Evolutionary conservation across 2,329 filamentous ascomycete genomes (phyloP), one percentile per base, ranked within the genome.

Genomic region (Pezicula neosporulosa): DNA sequence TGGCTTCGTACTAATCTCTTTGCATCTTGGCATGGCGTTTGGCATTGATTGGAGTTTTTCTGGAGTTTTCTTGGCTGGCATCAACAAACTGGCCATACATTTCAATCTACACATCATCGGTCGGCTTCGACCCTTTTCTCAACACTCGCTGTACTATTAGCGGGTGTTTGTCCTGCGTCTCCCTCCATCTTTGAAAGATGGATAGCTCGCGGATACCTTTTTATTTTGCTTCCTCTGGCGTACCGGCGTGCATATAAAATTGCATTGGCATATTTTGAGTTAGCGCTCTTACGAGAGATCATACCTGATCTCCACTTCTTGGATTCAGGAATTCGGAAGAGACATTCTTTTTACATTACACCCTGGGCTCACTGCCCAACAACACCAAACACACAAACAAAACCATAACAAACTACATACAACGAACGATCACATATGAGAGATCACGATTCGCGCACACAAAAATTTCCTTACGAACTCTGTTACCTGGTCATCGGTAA

Each of bases 1-100:
- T 86, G 78, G 82, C 78, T 47, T 86, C 83, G 10, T 86, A 83
- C 66, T 86, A 70, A 77, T 62, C 55, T 53, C 55, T 57, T 27
- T 36, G 54, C 55, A 58, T 62, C 42, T 44, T 50, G 42, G 45
- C 39, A 39, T 49, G 58, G 58, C 48, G 56, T 60, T 60, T 57
- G 53, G 56, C 51, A 61, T 60, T 54, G 53, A 50, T 52, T 54
- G 61, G 61, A 49, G 61, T 61, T 60, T 39, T 44, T 44, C 42
- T 50, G 50, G 47, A 44, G 48, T 48, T 49, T 49, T 52, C 46
- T 48, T 53, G 50, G 36, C 24, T 37, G 16, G 45, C 18, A n/a
- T 19, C 16, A 47, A 24, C 16, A 47, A 24, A 19, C 37, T 13
- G 37, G n/a, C 7, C 15, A 9, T 10, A 21, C 35, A 15, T 30